phyloP scores from a whole-genome alignment of 2,329 filamentous ascomycete genomes.

The Pleoardoris graminearum region DNA sequence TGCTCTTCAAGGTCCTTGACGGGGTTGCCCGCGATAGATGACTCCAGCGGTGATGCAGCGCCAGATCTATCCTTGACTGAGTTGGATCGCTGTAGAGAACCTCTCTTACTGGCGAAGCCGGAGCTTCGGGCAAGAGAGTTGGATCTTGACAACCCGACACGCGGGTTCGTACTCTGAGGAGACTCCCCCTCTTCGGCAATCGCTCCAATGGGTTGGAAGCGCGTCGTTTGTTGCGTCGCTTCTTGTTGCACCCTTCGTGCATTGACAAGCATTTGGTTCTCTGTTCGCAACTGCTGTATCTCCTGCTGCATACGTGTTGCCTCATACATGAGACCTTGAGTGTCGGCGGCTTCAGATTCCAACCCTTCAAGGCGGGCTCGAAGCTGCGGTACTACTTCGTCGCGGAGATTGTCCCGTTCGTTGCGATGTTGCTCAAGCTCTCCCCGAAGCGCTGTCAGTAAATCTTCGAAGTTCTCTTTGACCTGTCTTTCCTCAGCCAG shows the following conservation, averaged over 20 bases:
- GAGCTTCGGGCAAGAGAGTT: conserved; percentile 67
- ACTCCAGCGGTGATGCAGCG: conserved; percentile 62
- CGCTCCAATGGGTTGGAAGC: conserved; percentile 64
- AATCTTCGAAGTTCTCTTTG: conserved; percentile 92
- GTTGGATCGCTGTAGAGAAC: conserved; percentile 57
- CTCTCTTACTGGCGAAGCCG: conserved; percentile 44
- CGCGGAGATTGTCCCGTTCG: conserved; percentile 87
- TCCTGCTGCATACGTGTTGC: conserved; percentile 87
- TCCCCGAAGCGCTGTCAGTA: conserved; percentile 78
- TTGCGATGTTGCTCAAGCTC: conserved; percentile 82
- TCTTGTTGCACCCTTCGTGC: conserved; percentile 55
- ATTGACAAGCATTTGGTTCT: conserved; percentile 63
- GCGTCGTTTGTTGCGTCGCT: conserved; percentile 48
- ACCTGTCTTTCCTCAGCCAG: conserved; percentile 82
- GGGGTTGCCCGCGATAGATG: conserved; percentile 32
- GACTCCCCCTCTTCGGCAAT: conserved; percentile 62
- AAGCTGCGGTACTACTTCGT: conserved; percentile 82
- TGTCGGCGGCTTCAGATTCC: conserved; percentile 72
- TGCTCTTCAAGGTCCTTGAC: conserved; percentile 93
- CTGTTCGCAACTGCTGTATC: conserved; percentile 60
- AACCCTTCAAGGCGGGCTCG: conserved; percentile 76
- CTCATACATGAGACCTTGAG: conserved; percentile 76
- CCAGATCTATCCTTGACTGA: conserved; percentile 46
- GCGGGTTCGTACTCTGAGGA: conserved; percentile 33
- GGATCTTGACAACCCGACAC: conserved; percentile 63